Evolutionary conservation across 1,284 basidiomycete genomes (phyloP), one percentile per base, ranked within the genome.

Genomic region (Termitomyces sp.): DNA sequence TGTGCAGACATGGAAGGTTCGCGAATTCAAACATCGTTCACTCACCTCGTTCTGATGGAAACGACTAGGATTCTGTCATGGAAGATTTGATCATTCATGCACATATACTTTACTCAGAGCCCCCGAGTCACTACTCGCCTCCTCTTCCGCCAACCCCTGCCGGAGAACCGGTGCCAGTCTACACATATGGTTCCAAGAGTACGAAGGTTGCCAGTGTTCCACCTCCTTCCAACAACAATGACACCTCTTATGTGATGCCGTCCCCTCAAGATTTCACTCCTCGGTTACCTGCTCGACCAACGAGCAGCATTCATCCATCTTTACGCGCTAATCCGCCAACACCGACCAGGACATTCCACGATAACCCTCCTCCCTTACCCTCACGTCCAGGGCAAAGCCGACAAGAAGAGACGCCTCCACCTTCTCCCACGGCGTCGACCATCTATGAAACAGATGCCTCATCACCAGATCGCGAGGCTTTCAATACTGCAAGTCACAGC

Each of bases 41-140:
- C 3, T 37, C 11, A 18, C 7, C 4, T 11, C n/a, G 34, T 35
- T 37, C 6, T 46, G 16, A 46, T 41, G 8, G 18, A 10, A 13
- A 11, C 37, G 40, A 46, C 9, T 19, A 93, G 90, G 93, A 97
- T 64, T 83, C 87, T 0, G 71, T 94, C 5, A 88, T 95, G 78
- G 93, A 95, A 66, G 88, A 93, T 62, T 72, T 97, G 33, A 93
- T 97, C 61, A 78, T 74, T 16, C 77, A 91, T 63, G 78, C 84
- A 0, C 68, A 72, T 45, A 64, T 77, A 5, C 69, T 91, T 18
- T 91, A 88, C 64, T 83, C 85, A 46, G 80, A 85, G 30, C 61
- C 65, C 33, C 63, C 50, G 21, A 60, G 39, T 35, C 66, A 64
- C 31, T 62, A 68, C 53, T 83, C 84, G 8, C 85, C 84, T 5